Base-by-base conservation (phyloP, 176 grass and related monocot genomes). In the Oryza longistaminata region DNA sequence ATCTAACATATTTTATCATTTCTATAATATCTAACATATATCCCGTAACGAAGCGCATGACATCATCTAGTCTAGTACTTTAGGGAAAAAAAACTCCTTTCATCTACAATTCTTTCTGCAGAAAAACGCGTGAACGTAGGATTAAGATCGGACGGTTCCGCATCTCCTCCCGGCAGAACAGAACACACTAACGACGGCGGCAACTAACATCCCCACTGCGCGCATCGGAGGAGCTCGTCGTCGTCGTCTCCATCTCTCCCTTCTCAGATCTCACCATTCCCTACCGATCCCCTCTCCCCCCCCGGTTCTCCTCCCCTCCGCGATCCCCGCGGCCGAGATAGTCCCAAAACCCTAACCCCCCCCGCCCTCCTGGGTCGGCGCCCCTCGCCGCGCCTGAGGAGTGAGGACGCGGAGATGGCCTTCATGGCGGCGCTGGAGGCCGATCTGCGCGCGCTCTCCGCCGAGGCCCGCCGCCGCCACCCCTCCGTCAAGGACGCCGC, bases 401-500 rank as follows among this genome's bases (percentile, higher is more conserved):
- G 42, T 15, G 42, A 22, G 77, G 64, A 19, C 4, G 53, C 48
- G 69, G 75, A 70, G 88, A 98, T 98, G 96, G 93, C 91, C 71
- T 88, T 95, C 75, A 98, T 98, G 96, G 87, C 87, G 91, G 91
- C 87, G 74, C 91, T 98, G 82, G 96, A 98, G 89, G 85, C 93
- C 74, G 96, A 98, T 98, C 96, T 98, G 66, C 96, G 96, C 45
- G 96, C 96, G 6, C 96, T 98, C 40, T 98, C 96, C n/a, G 86
- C 91, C 35, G 96, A 98, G 89, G 93, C 96, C 17, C 96, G 96
- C 70, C 91, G 96, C 71, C 91, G 89, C 71, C 85, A 98, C 73
- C 96, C 96, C 35, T 91, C 93, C 49, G 93, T 98, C 66, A 98
- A 98, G 81, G 88, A 95, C 50, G 96, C 93, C 64, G 96, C 96